phyloP scores from a whole-genome alignment of 192 early-diverging fungal species.

The Coemansia sp. region DNA sequence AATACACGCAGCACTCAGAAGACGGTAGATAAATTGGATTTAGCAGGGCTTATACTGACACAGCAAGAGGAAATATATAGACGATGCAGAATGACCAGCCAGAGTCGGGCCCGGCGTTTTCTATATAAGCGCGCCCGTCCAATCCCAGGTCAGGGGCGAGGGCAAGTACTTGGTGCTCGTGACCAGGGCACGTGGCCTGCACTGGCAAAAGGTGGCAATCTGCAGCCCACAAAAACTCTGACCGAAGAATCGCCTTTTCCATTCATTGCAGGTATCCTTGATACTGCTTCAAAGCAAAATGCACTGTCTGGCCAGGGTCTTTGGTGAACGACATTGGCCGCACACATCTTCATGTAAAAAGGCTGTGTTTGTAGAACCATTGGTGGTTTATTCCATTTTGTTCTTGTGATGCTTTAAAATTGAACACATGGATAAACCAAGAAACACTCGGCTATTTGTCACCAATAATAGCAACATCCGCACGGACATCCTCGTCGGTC shows the following conservation, averaged over 20 bases:
- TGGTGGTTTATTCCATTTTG: no score
- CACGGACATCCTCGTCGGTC: slow-evolving; percentile 57
- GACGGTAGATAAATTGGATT: no score
- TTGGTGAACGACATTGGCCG: no score
- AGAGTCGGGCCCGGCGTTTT: background rate
- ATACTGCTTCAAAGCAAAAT: no score
- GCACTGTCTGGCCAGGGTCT: no score
- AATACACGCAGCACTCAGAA: background rate
- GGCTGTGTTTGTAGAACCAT: no score
- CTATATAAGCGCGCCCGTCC: background rate
- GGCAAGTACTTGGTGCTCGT: background rate
- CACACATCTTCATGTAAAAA: no score
- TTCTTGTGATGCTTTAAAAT: no score
- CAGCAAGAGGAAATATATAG: background rate
- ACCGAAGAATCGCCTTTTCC: no score
- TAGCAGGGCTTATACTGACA: background rate
- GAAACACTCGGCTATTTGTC: background rate
- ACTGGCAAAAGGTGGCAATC: background rate
- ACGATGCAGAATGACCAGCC: background rate
- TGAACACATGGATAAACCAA: background rate
- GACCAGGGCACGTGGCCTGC: slow-evolving; percentile 11
- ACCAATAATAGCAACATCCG: slow-evolving; percentile 32
- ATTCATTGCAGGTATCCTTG: no score
- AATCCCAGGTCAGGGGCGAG: slow-evolving; percentile 1
- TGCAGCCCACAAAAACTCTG: slow-evolving; percentile 4